Base-by-base conservation (phyloP, 192 early-diverging fungal species). In the Polychytrium aggregatum region DNA sequence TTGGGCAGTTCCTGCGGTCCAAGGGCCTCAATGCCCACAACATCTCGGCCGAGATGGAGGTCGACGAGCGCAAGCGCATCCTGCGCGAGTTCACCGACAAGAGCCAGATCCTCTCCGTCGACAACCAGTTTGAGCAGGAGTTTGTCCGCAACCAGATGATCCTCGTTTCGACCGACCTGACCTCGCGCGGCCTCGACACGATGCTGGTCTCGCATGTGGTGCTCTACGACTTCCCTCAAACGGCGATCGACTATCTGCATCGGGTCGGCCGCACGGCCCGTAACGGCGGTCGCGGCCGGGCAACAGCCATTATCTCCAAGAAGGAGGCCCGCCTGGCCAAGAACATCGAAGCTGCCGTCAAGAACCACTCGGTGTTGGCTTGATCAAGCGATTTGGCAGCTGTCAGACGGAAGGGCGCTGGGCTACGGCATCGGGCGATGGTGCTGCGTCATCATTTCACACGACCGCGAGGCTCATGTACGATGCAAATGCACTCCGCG, bases 211-310 rank as follows among this genome's bases (percentile, higher is more conserved):
- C 83, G 24, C 92, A 92, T 62, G 88, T 97, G 10, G 66, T 97
- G 4, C 52, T 90, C 38, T 92, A 85, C 52, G 90, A 97, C 39
- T 92, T 97, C 57, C 92, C 92, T 0, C 79, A 82, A 3, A 88
- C 84, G 0, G 81, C 84, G 0, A 83, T 92, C 20, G 88, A 97
- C 63, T 97, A 92, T 59, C 49, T 97, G 44, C 94, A 97, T 59
- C 81, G 94, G 17, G 72, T 87, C 1, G 94, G 94, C 0, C 65
- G 94, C 14, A 94, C 94, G 0, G 94, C 87, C 3, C 73, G 94
- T 3, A 84, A 80, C 0, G 90, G 90, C 5, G 65, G 67, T 10
- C 64, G 56, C 1, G 94, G 94, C 11, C 75, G 84, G 46, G 88
- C 85, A 5, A 87, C 86, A 10, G 80, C 79, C 41, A 69, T 97